Conservation (phyloP, 176 grass and related monocot species). For the Metroxylon sagu region DNA sequence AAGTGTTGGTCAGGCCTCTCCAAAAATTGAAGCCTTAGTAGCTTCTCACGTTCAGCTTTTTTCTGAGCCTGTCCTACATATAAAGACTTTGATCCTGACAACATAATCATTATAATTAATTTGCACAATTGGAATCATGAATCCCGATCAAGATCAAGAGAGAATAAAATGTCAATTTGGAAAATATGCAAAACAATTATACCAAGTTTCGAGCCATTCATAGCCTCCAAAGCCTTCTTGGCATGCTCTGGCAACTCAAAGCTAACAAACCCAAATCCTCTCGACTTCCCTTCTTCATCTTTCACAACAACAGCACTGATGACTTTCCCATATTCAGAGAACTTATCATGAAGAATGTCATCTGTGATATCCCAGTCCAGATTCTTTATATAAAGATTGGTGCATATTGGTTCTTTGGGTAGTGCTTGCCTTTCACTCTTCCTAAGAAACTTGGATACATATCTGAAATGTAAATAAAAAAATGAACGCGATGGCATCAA, state of each 20-base stretch:
- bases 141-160: no score
- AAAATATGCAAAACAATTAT: no score
- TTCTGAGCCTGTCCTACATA: conserved; percentile 5
- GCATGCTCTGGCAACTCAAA: conserved; percentile 11
- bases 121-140: no score
- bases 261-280: conserved; percentile 30
- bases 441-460: conserved; percentile 10
- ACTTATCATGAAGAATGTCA: conserved; percentile 12
- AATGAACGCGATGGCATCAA: background rate
- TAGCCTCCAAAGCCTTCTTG: background rate
- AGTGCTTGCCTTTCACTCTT: conserved; percentile 3
- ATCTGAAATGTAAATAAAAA: conserved; percentile 4
- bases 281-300: conserved; percentile 22
- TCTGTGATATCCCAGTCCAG: conserved; percentile 17
- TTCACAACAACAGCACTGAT: conserved; percentile 17
- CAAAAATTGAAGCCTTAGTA: conserved; percentile 1
- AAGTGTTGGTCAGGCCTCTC: background rate
- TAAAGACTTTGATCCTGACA: background rate
- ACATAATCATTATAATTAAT: background rate
- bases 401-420: background rate
- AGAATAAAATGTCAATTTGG: no score
- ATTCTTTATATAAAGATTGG: conserved; percentile 24
- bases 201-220: conserved; percentile 13
- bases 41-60: conserved; percentile 3
- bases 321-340: conserved; percentile 25